A percentile compares a stretch with the other conserved stretches of the same genome.
phyloP scores from a whole-genome alignment of 2,329 filamentous ascomycete species.

The Colletotrichum sp. region DNA sequence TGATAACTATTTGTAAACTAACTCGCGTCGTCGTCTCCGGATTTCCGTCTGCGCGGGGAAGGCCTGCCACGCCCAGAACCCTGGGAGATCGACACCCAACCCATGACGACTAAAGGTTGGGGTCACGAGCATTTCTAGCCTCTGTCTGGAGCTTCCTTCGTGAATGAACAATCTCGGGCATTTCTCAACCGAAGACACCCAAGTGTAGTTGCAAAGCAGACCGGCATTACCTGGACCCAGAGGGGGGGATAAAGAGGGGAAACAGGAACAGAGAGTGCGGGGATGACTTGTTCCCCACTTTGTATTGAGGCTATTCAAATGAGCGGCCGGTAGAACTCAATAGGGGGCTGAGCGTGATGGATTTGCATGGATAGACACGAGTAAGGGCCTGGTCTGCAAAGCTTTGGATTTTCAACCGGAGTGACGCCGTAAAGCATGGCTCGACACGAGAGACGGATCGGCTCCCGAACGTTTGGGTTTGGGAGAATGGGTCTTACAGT shows the following conservation, averaged over 20 bases:
- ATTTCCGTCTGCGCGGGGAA: not conserved
- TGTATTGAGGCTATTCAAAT: slow-evolving; percentile 20
- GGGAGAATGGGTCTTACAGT: not conserved
- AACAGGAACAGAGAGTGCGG: not conserved
- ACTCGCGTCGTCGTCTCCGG: not conserved
- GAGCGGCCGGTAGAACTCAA: not conserved
- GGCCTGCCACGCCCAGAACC: not conserved
- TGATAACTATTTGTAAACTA: not conserved
- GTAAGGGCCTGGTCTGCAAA: not conserved
- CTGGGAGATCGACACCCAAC: not conserved
- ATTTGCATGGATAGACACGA: not conserved
- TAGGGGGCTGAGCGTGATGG: not conserved
- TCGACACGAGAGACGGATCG: not conserved
- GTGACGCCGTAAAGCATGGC: not conserved
- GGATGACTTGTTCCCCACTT: slow-evolving; percentile 12
- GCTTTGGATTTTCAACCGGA: not conserved
- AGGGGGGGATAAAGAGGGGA: slow-evolving; percentile 7
- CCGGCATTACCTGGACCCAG: not conserved
- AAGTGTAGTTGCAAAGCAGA: not conserved
- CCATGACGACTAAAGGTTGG: not conserved
- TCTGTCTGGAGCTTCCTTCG: not conserved
- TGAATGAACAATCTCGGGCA: not conserved
- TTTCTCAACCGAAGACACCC: not conserved
- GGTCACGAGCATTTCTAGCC: not conserved
- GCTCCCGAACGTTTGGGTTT: not conserved